Evolutionary conservation across 2,329 filamentous ascomycete genomes (phyloP).

Genomic region (Orbilia brochopaga): DNA sequence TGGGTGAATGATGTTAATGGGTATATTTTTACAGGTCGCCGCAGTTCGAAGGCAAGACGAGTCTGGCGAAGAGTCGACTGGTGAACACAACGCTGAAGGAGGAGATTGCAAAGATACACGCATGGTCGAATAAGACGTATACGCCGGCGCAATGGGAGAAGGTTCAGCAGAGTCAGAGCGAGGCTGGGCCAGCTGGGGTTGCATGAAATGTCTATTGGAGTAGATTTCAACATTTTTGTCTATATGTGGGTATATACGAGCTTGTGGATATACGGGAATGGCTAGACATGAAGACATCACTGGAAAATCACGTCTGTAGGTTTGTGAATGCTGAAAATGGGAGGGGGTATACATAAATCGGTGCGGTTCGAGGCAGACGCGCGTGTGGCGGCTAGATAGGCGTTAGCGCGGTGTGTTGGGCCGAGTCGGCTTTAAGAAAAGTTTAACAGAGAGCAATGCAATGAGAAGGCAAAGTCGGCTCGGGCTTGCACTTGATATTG

Average conservation of each 20-base stretch:
- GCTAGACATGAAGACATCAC: too few relatives aligned
- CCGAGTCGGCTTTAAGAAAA: conserved; percentile 9
- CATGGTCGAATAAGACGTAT: conserved; percentile 92
- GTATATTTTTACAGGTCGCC: conserved; percentile 61
- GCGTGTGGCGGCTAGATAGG: background rate
- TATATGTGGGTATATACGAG: too few relatives aligned
- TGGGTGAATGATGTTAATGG: conserved; percentile 1
- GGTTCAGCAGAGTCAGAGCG: conserved; percentile 61
- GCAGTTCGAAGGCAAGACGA: conserved; percentile 72
- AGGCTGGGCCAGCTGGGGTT: conserved; percentile 12
- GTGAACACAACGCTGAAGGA: conserved; percentile 83
- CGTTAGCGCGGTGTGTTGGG: conserved; percentile 3
- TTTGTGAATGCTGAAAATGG: too few relatives aligned
- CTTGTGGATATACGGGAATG: too few relatives aligned
- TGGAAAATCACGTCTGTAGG: too few relatives aligned
- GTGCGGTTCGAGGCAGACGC: background rate
- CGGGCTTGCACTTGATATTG: background rate
- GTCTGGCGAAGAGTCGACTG: conserved; percentile 81
- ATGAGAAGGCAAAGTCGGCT: too few relatives aligned
- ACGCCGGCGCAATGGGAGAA: conserved; percentile 88
- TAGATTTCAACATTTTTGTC: background rate
- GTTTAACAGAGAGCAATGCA: background rate
- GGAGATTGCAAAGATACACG: conserved; percentile 89
- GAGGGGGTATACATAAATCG: too few relatives aligned
- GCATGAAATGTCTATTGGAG: background rate